Evolutionary conservation across 2,329 filamentous ascomycete genomes (phyloP).

Genomic region (Aschersonia sp.): DNA sequence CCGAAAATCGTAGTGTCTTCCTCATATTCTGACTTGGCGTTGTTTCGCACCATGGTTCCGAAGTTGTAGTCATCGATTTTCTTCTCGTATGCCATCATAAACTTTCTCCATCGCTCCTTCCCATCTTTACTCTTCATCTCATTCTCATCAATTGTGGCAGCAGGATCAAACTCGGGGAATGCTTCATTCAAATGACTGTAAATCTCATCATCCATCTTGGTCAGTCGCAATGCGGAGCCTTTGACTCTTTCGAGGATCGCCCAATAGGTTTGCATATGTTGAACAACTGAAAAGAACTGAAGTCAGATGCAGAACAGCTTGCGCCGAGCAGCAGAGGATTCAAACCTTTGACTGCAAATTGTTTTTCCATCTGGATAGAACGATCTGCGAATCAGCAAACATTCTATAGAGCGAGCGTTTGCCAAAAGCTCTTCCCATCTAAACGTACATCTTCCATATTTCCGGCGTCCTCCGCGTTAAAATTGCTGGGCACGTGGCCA

Average conservation of each 20-base stretch:
- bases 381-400: background rate
- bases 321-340: background rate
- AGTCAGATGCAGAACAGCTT: background rate
- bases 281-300: conserved; percentile 45
- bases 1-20: conserved; percentile 86
- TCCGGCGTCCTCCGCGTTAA: conserved; percentile 41
- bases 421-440: background rate
- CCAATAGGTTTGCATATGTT: conserved; percentile 97
- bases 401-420: background rate
- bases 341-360: conserved; percentile 89
- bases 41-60: conserved; percentile 77
- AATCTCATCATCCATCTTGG: conserved; percentile 91
- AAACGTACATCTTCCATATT: conserved; percentile 41
- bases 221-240: conserved; percentile 79
- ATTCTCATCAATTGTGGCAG: conserved; percentile 70
- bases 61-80: conserved; percentile 97
- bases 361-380: conserved; percentile 73
- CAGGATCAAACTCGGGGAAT: conserved; percentile 86
- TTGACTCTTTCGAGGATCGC: conserved; percentile 79
- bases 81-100: conserved; percentile 88
- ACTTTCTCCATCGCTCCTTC: conserved; percentile 89
- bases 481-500: conserved; percentile 33
- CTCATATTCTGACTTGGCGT: conserved; percentile 70
- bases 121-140: conserved; percentile 95
- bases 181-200: conserved; percentile 73